Evolutionary conservation across 768 basidiomycete species (phyloP).

Genomic region (Peribolospora kevripleyi): DNA sequence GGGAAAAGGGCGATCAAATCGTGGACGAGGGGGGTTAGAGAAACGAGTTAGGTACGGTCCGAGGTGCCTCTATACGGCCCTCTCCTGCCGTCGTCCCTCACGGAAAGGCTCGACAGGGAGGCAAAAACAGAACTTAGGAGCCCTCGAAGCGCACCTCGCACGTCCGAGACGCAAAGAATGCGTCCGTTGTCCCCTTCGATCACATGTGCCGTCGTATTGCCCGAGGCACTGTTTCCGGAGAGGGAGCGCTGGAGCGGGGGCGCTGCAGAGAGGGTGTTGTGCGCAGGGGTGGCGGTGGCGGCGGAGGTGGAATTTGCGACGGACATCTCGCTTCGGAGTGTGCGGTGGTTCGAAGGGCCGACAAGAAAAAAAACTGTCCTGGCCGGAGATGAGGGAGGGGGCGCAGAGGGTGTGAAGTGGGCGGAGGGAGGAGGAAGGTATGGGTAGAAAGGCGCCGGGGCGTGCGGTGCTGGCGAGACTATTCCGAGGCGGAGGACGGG

Average conservation of each 20-base stretch:
- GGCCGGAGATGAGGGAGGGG: no score
- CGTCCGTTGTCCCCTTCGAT: constrained; percentile 59
- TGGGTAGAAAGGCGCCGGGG: no score
- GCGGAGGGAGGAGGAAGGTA: no score
- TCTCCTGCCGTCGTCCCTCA: neutral
- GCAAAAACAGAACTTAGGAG: neutral
- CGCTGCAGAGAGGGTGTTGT: no score
- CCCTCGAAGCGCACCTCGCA: constrained; percentile 19
- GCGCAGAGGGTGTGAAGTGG: no score
- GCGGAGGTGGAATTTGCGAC: no score
- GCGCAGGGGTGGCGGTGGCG: no score
- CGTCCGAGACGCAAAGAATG: constrained; percentile 80
- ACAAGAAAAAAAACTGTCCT: no score
- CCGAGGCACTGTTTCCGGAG: neutral
- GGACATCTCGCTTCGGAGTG: no score
- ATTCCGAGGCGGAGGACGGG: no score
- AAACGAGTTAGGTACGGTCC: neutral
- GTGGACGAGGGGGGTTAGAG: constrained; percentile 27
- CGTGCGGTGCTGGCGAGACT: no score
- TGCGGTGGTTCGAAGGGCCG: no score
- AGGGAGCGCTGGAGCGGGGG: neutral
- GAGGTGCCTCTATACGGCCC: neutral
- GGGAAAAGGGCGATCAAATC: neutral
- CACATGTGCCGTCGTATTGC: constrained; percentile 17
- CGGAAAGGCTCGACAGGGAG: neutral